Percentiles rank a stretch among this genome's conserved stretches.
phyloP scores from a whole-genome alignment of 2,329 filamentous ascomycete species.

The Pleochaeta shiraiana region DNA sequence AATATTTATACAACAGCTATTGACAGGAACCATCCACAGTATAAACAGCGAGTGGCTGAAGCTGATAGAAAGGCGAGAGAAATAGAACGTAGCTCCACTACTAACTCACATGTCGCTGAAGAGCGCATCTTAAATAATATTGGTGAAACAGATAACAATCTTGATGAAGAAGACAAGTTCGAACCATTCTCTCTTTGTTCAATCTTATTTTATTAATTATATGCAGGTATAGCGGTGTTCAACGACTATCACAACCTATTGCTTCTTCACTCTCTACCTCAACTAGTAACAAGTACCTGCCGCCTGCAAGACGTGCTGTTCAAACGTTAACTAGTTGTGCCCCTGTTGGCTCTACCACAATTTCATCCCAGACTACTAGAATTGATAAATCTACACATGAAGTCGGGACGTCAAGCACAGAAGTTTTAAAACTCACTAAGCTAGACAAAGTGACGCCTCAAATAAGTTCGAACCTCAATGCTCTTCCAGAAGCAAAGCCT shows the following conservation, averaged over 20 bases:
- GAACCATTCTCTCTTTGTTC: too few species aligned
- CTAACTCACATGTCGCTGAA: conserved; percentile 71
- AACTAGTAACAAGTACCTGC: conserved; percentile 55
- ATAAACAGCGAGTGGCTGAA: conserved; percentile 52
- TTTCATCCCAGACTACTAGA: conserved; percentile 55
- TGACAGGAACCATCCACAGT: conserved; percentile 63
- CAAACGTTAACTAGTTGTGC: conserved; percentile 54
- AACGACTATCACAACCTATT: conserved; percentile 47
- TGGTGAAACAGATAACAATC: conserved; percentile 39
- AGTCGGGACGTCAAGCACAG: conserved; percentile 11
- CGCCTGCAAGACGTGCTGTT: conserved; percentile 59
- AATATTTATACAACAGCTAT: conserved; percentile 87
- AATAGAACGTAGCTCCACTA: conserved; percentile 55
- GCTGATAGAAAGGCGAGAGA: conserved; percentile 74
- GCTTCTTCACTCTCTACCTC: conserved; percentile 30
- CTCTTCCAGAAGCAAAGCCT: conserved; percentile 14
- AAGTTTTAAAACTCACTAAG: conserved; percentile 9
- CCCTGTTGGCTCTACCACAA: conserved; percentile 73
- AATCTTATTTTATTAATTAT: conserved; percentile 7
- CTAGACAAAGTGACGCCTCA: conserved; percentile 15
- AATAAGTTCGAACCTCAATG: conserved; percentile 13
- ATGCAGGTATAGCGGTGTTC: conserved; percentile 71
- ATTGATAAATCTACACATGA: conserved; percentile 20
- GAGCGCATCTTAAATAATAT: conserved; percentile 56
- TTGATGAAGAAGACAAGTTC: conserved; percentile 58